These are phyloP conservation scores for Carnegiea gigantea DNA, from an alignment of 179 eudicot species.

Conservation along the genomic window DNA sequence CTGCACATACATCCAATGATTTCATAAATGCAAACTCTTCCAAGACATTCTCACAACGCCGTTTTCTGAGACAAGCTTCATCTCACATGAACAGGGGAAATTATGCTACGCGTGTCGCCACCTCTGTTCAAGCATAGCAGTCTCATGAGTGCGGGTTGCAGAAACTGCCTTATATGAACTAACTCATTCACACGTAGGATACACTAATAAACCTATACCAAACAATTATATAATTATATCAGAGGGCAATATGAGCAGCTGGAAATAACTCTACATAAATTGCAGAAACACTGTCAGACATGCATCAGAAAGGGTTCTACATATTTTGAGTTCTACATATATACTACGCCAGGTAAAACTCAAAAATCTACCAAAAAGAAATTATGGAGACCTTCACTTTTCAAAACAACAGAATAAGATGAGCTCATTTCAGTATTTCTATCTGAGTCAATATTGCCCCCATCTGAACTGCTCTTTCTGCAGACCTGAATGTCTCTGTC, in stretches of 20 bases:
- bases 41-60: no score
- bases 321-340: slow-evolving; percentile 6
- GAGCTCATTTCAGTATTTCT: not conserved
- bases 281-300: not conserved
- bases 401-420: not conserved
- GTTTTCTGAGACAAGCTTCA: no score
- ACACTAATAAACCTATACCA: not conserved
- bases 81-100: no score
- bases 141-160: not conserved
- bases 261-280: slow-evolving; percentile 17
- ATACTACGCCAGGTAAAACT: slow-evolving; percentile 17
- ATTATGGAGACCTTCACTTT: not conserved
- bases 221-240: slow-evolving; percentile 1
- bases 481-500: not conserved
- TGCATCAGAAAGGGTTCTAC: not conserved
- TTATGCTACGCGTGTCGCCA: not conserved
- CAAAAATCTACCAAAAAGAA: slow-evolving; percentile 10
- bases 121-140: slow-evolving; percentile 1
- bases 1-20: no score
- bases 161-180: not conserved
- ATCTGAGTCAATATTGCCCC: not conserved
- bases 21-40: no score
- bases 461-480: not conserved
- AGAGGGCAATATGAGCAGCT: not conserved
- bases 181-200: not conserved